Evolutionary conservation across 305 asterid genomes (phyloP), one percentile per base, ranked within the genome.

Genomic region (Fraxinus baroniana): DNA sequence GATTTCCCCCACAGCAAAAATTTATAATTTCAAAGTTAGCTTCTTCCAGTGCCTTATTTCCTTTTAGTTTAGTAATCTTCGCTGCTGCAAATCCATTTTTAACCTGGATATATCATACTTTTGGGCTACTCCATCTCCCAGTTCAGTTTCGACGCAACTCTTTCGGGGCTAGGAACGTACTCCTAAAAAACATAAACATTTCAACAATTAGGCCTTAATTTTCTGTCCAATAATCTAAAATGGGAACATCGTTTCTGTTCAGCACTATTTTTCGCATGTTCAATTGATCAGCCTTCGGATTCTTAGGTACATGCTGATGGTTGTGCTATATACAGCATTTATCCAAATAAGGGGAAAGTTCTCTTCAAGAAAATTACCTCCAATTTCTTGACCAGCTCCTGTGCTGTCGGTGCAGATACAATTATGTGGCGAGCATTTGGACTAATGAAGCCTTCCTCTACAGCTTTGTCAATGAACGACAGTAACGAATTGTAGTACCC

Each of bases 401-500:
- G 90, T 49, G 97, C 89, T 12, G 97, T 90, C 17, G 98, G 93
- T 22, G 98, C 97, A 57, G 98, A 95, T 1, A 95, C 91, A 39
- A 95, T 92, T 81, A 95, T 95, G 78, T 95, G 93, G 24, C 98
- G 97, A 80, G 98, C 98, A 39, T 75, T 92, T 1, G 97, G 96
- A 83, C 89, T 80, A 75, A 95, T 91, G 90, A 95, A 95, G 8
- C 95, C 98, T 86, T 94, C 98, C 87, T 91, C 95, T 3, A 93
- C 98, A n/a, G 98, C 98, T 89, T 95, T 91, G 90, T 95, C 98
- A 17, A 95, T 91, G 89, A 95, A 95, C 5, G 93, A 89, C 74
- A 95, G 73, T 74, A 95, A 86, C 4, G 97, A 91, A 88, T 93
- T 93, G 83, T 93, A 93, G 82, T 90, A 95, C 82, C 96, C 98